These are phyloP conservation scores for Chalara sp. DNA, from an alignment of 2,329 filamentous ascomycete species.

Conservation along the genomic window DNA sequence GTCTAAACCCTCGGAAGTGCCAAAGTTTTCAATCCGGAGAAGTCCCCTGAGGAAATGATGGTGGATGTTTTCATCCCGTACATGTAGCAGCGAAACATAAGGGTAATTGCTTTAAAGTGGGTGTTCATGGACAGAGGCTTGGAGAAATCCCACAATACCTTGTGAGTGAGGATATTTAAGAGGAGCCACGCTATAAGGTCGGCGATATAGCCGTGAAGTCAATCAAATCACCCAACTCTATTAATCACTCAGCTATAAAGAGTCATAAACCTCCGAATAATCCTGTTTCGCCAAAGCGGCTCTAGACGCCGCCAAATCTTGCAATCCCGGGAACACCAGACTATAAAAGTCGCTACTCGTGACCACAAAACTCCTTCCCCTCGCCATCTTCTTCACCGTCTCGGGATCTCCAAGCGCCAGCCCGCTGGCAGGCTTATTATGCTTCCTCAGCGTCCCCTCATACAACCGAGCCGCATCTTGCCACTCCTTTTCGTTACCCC, in stretches of 20 bases:
- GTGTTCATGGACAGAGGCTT: no score
- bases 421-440: slow-evolving; percentile 34
- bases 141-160: no score
- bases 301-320: background rate
- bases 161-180: no score
- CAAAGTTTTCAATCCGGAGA: no score
- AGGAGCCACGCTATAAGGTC: no score
- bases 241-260: background rate
- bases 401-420: slow-evolving; percentile 18
- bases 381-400: slow-evolving; percentile 9
- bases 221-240: background rate
- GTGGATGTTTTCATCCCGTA: no score
- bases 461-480: slow-evolving; percentile 31
- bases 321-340: slow-evolving; percentile 1
- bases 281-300: background rate
- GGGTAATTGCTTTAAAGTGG: no score
- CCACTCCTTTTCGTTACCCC: slow-evolving; percentile 36
- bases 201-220: no score
- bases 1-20: no score
- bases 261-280: background rate
- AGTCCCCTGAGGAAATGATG: no score
- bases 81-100: no score
- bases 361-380: slow-evolving; percentile 18
- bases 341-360: slow-evolving; percentile 9
- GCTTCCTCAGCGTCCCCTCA: slow-evolving; percentile 35